phyloP scores from a whole-genome alignment of 176 grass and related monocot genomes.

The Musa troglodytarum region DNA sequence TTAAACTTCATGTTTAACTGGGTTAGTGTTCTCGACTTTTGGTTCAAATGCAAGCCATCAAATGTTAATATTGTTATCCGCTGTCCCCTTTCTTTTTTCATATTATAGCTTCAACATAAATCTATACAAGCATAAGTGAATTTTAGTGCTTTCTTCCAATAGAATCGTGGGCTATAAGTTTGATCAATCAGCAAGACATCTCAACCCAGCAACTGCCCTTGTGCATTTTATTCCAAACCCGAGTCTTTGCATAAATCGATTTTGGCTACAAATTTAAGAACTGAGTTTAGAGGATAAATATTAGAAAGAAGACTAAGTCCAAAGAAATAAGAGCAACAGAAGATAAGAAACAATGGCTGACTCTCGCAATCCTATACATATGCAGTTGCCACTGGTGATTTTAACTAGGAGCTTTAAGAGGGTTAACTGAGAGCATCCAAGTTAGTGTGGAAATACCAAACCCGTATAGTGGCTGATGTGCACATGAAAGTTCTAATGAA shows the following conservation, averaged over 20 bases:
- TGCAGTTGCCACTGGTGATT: not conserved
- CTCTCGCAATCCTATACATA: not conserved
- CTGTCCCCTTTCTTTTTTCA: too few species aligned
- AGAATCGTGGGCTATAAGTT: too few species aligned
- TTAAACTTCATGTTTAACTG: too few species aligned
- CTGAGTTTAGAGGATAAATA: too few species aligned
- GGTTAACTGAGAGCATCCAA: not conserved
- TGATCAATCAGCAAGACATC: too few species aligned
- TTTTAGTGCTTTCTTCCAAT: too few species aligned
- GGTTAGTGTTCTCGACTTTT: not conserved
- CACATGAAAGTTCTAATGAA: not conserved
- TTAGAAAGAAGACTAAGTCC: not conserved
- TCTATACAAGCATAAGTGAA: too few species aligned
- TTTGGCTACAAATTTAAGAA: too few species aligned
- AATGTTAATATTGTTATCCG: not conserved
- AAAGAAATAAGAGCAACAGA: not conserved
- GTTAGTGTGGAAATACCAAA: not conserved
- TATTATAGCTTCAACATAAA: too few species aligned
- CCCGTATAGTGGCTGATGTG: not conserved
- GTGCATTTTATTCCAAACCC: too few species aligned
- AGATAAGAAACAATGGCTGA: not conserved
- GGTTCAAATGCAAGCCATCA: not conserved
- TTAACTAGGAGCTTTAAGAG: not conserved
- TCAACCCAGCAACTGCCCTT: too few species aligned
- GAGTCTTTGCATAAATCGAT: too few species aligned